Evolutionary conservation across 352 stramenopile species (phyloP).

Genomic region (Globisporangium viniferum): DNA sequence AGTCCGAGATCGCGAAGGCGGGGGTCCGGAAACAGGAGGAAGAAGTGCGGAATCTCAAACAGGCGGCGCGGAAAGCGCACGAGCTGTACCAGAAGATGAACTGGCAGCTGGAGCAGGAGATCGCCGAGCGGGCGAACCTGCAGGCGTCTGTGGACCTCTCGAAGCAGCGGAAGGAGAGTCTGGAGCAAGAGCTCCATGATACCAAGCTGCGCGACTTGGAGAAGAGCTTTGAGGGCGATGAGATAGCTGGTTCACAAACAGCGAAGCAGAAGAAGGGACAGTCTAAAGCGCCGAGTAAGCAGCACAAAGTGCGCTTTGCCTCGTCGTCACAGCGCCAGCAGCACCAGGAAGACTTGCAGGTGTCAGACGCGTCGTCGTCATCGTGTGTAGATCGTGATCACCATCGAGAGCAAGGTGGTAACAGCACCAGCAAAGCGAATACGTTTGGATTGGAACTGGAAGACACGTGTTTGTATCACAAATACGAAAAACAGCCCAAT

Average conservation of each 20-base stretch:
- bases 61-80: slow-evolving; percentile 54
- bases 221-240: slow-evolving; percentile 29
- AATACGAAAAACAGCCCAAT: slow-evolving; percentile 2
- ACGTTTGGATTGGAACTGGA: neutral
- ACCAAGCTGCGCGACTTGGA: slow-evolving; percentile 44
- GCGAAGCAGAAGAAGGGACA: neutral
- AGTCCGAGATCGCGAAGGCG: slow-evolving; percentile 36
- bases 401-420: neutral
- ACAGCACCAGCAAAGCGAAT: neutral
- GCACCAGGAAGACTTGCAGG: neutral
- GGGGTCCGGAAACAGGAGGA: slow-evolving; percentile 41
- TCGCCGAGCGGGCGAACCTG: slow-evolving; percentile 41
- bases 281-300: neutral
- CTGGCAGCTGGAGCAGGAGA: slow-evolving; percentile 55
- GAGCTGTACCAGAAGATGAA: slow-evolving; percentile 54
- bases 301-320: slow-evolving; percentile 10
- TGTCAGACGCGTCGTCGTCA: neutral
- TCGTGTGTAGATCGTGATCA: neutral
- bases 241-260: neutral
- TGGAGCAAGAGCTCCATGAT: slow-evolving; percentile 35
- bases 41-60: slow-evolving; percentile 56
- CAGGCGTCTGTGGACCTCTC: slow-evolving; percentile 39
- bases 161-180: slow-evolving; percentile 33
- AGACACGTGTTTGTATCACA: slow-evolving; percentile 18
- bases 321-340: neutral